Evolutionary conservation across 108 stramenopile genomes (phyloP), one percentile per base, ranked within the genome.

Genomic region (Seminavis robusta): DNA sequence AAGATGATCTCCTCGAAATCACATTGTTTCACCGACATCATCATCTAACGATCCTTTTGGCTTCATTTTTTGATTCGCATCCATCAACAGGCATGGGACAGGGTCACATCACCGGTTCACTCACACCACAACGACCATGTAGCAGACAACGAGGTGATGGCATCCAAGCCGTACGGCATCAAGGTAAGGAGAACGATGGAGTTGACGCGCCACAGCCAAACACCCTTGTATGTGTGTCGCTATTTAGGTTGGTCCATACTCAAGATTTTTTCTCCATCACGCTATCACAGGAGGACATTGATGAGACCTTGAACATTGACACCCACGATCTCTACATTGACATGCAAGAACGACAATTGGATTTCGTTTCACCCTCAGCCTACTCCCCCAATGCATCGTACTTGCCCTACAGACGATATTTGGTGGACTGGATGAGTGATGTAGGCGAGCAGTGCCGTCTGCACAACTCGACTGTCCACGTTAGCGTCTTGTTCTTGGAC

Each of bases 351-450:
- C 72, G 83, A 40, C 86, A 94, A 64, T 47, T 52, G 2, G 88
- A 94, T 20, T 94, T 69, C 65, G 92, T 94, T 15, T 83, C 86
- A 19, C 86, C 84, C 2, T 29, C 48, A 23, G 48, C 70, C 4
- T 90, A 88, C 66, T 41, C 65, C 31, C 88, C 86, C 4, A 62
- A 56, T 23, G 84, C 92, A n/a, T 56, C 76, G 2, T 94, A 86
- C 51, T 73, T 94, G n/a, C 86, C 88, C 9, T 94, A 83, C 56
- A 74, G 92, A 9, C 79, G 92, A 30, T 94, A 90, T 61, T 75
- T 94, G 13, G 92, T 94, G 15, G 92, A 94, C 62, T 94, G 92
- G 92, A 94, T 94, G 92, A 81, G 79, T 36, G 88, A 90, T 67
- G 88, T 94, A 0, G 88, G 92, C 17, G 92, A 90, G 47, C 88